Base-by-base conservation (phyloP, 106 monocot species). In the Acanthochlamys bracteata region DNA sequence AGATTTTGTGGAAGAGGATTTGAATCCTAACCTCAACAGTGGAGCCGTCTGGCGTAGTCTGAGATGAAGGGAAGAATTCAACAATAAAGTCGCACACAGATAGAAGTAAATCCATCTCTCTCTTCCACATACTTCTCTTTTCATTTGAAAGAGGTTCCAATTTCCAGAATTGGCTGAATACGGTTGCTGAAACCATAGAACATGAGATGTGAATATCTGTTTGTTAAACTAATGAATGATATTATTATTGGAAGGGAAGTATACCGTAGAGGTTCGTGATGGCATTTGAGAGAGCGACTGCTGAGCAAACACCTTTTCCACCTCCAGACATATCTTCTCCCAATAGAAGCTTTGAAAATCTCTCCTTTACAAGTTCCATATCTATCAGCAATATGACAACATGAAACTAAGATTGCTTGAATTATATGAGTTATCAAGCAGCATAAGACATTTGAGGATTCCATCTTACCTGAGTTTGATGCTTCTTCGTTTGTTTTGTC, bases 191-290 rank as follows among this genome's bases (percentile, higher is more conserved):
- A 53, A 20, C 55, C 46, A 21, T 9, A 69, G 23, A 53, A 7
- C 41, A 43, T 43, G 10, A 43, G 43, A 43, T 13, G 43, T 43
- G 13, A 8, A 43, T 43, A 43, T 43, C 55, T 0, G 20, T 20
- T 58, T 25, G 23, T 58, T 21, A 41, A 59, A 0, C 11, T 58
- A 24, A 61, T 39, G 61, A 11, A 61, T 41, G 21, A 7, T 7
- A 25, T 10, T 6, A 21, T 58, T 58, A 24, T 16, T 10, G n/a
- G 7, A 54, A 19, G 7, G 10, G 39, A 39, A 25, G 9, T 60
- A 71, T 80, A 89, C 93, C 93, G 58, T 89, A 89, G 71, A 93
- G 89, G 41, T 93, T 93, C 24, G 93, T 93, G 41, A 93, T 93
- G 51, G 93, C 82, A 74, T 93, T 93, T 46, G 93, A 93, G 42